Conservation (phyloP, 106 monocot species). For the Phalaenopsis aphrodite region DNA sequence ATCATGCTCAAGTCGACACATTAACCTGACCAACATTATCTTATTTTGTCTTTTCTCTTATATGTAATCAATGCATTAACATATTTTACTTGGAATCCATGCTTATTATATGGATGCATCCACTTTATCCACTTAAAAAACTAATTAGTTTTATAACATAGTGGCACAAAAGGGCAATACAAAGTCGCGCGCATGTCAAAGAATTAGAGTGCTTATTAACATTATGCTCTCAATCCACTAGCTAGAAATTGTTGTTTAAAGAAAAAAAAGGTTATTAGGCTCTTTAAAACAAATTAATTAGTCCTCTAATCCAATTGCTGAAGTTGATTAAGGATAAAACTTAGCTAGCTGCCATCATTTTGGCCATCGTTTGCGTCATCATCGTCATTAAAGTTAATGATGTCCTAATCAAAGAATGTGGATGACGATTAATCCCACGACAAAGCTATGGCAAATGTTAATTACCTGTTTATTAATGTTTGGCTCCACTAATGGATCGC, state of each 20-base stretch:
- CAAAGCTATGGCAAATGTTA: not conserved
- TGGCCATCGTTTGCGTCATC: not conserved
- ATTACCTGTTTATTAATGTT: not conserved
- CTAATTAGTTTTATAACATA: too few relatives aligned
- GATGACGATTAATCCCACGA: not conserved
- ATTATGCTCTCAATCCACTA: not conserved
- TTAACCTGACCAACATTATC: too few relatives aligned
- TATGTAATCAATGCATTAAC: too few relatives aligned
- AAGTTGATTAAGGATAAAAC: not conserved
- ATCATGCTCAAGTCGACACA: too few relatives aligned
- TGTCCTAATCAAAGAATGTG: not conserved
- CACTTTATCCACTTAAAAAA: too few relatives aligned
- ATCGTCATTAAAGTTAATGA: not conserved
- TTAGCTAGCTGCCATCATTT: not conserved
- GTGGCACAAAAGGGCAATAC: not conserved
- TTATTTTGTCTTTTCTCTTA: too few relatives aligned
- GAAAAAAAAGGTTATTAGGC: not conserved
- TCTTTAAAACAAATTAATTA: not conserved
- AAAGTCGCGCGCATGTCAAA: not conserved
- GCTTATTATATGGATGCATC: too few relatives aligned
- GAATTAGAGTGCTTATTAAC: not conserved
- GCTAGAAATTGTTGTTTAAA: not conserved
- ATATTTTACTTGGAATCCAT: too few relatives aligned
- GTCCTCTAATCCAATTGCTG: not conserved
- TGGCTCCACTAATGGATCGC: not conserved